These are phyloP conservation scores for Punctularia strigosozonata DNA, from an alignment of 768 basidiomycete species.

Conservation along the genomic window DNA sequence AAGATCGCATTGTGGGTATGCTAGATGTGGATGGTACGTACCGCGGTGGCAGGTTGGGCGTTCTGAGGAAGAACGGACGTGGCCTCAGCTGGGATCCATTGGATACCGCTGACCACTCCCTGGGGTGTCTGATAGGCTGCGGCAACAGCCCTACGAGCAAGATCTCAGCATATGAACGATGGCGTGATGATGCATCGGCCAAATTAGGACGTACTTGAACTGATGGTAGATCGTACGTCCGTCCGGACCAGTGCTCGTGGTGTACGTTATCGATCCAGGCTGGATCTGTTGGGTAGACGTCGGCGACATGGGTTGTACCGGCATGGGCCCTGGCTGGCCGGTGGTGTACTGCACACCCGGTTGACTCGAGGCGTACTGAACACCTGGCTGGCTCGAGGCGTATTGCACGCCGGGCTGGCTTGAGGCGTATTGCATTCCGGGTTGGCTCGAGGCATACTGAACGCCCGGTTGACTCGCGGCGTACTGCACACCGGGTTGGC, in stretches of 20 bases:
- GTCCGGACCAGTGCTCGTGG: conserved; percentile 49
- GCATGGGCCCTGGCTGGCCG: conserved; percentile 3
- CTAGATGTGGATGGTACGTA: conserved; percentile 16
- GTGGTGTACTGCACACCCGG: too few species aligned
- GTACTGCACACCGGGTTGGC: too few species aligned
- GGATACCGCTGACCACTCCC: conserved; percentile 55
- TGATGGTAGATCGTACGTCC: conserved; percentile 57
- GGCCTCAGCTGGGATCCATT: conserved; percentile 60
- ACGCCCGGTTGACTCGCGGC: too few species aligned
- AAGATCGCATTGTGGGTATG: too few species aligned
- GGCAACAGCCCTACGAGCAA: conserved; percentile 44
- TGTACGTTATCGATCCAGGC: conserved; percentile 65
- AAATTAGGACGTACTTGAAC: conserved; percentile 47
- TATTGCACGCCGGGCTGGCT: too few species aligned
- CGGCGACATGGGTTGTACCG: conserved; percentile 7
- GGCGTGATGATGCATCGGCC: conserved; percentile 3
- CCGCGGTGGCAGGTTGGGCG: conserved; percentile 46
- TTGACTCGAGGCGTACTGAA: too few species aligned
- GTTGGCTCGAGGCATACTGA: too few species aligned
- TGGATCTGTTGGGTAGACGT: conserved; percentile 35
- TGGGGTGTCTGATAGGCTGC: conserved; percentile 68
- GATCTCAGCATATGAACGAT: conserved; percentile 2
- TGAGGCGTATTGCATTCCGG: too few species aligned
- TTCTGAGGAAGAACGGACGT: conserved; percentile 48
- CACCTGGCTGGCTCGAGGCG: too few species aligned